A percentile compares a stretch with the other conserved stretches of the same genome.
Evolutionary conservation across 805 yeast species (phyloP).

Genomic region (Metschnikowia chrysomelidarum): DNA sequence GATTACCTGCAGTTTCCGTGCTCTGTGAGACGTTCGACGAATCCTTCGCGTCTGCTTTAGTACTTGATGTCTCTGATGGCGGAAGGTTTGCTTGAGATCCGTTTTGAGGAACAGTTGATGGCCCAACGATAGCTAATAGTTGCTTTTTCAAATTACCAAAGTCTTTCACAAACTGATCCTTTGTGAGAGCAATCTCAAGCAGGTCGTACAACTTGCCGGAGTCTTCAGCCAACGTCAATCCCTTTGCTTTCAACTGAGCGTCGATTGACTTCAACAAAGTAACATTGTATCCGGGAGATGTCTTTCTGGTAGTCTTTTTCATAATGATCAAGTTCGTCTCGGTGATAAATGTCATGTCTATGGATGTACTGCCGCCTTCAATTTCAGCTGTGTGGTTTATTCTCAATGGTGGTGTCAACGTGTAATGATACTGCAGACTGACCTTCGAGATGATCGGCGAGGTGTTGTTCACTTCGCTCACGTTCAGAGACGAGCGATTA

Average conservation of each 20-base stretch:
- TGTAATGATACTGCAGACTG: constrained; percentile 21
- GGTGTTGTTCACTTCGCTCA: constrained; percentile 21
- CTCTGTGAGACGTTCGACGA: too few species aligned
- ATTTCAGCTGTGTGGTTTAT: constrained; percentile 12
- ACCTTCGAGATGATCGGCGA: constrained; percentile 18
- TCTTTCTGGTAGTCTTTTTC: constrained; percentile 15
- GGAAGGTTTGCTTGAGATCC: too few species aligned
- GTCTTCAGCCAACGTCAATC: constrained; percentile 18
- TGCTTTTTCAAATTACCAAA: constrained; percentile 15
- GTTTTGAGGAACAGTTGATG: too few species aligned
- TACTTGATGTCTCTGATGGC: too few species aligned
- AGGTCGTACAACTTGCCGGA: constrained; percentile 13
- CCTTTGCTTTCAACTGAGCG: constrained; percentile 18
- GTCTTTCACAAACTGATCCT: constrained; percentile 18
- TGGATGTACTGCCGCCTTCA: constrained; percentile 13
- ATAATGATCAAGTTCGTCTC: constrained; percentile 21
- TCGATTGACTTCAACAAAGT: constrained; percentile 16
- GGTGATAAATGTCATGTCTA: constrained; percentile 19
- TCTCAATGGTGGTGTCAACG: constrained; percentile 18
- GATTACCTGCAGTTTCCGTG: too few species aligned
- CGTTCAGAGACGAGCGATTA: constrained; percentile 31
- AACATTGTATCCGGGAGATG: constrained; percentile 13
- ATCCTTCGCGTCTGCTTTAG: too few species aligned
- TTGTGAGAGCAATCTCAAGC: constrained; percentile 11
- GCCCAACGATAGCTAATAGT: constrained; percentile 10